Percentiles rank a stretch among this genome's conserved stretches.
phyloP scores from a whole-genome alignment of 257 asterid species.

The Scutellaria baicalensis region DNA sequence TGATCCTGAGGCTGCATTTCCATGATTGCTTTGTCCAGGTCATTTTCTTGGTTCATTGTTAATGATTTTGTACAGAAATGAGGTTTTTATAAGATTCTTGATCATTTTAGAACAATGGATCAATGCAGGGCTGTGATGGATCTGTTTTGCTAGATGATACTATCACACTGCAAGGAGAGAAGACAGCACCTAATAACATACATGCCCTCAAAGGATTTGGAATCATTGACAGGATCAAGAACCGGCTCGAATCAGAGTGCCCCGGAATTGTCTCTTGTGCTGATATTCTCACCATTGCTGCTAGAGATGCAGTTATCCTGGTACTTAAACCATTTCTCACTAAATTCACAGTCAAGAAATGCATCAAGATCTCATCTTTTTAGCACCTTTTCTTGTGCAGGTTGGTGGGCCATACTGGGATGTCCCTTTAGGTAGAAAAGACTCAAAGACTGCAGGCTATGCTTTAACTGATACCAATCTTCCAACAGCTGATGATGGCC shows the following conservation, averaged over 20 bases:
- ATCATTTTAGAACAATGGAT: neutral
- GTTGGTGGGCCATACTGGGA: conserved; percentile 97
- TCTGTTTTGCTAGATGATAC: conserved; percentile 80
- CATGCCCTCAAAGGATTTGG: conserved; percentile 75
- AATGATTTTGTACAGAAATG: neutral
- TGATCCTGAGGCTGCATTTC: conserved; percentile 66
- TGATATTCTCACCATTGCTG: conserved; percentile 83
- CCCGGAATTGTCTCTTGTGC: conserved; percentile 84
- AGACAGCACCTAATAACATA: conserved; percentile 51
- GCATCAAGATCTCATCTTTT: neutral
- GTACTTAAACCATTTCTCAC: conserved; percentile 23
- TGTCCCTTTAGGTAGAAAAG: conserved; percentile 80
- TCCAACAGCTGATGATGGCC: conserved; percentile 72
- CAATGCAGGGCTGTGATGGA: conserved; percentile 75
- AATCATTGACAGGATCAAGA: conserved; percentile 70
- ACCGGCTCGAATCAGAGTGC: conserved; percentile 74
- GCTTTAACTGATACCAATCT: conserved; percentile 50
- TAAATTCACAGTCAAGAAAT: neutral
- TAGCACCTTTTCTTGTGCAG: conserved; percentile 19
- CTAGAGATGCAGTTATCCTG: conserved; percentile 81
- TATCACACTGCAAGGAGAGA: conserved; percentile 65
- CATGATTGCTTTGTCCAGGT: conserved; percentile 94
- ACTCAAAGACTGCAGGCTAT: conserved; percentile 71
- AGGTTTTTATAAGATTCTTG: neutral
- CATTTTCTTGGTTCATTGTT: neutral